phyloP scores from a whole-genome alignment of 805 yeast species.

The Starmerella sp. region DNA sequence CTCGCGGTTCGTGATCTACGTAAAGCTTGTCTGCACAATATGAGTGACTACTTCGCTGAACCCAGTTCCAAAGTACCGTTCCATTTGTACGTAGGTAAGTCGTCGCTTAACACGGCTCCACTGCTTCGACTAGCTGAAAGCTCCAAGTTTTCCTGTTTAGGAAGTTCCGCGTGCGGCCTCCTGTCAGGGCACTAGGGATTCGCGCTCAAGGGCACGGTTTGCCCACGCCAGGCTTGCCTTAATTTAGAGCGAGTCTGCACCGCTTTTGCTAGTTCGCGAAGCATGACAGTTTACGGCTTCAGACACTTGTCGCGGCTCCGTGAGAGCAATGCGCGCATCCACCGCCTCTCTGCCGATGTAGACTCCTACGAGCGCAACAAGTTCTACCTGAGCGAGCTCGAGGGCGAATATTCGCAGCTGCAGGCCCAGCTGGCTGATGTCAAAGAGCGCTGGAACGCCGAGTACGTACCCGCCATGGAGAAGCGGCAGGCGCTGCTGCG shows the following conservation, averaged over 20 bases:
- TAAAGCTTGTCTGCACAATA: no score
- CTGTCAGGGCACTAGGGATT: neutral
- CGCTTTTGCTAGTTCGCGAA: neutral
- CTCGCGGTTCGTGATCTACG: neutral
- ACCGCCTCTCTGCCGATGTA: conserved; percentile 8
- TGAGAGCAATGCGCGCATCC: conserved; percentile 9
- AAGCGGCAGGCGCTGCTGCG: conserved; percentile 1
- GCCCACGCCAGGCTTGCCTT: no score
- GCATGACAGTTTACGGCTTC: conserved; percentile 1
- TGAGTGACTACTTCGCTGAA: no score
- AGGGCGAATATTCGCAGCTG: conserved; percentile 3
- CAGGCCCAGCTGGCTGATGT: neutral
- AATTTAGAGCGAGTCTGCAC: no score
- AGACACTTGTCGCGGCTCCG: conserved; percentile 6
- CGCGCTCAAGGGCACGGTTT: neutral
- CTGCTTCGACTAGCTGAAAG: no score
- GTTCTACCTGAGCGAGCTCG: conserved; percentile 6
- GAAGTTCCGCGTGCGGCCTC: neutral
- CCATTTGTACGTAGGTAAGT: no score
- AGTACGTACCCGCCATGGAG: conserved; percentile 16
- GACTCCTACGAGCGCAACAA: conserved; percentile 7
- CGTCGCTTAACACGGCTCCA: no score
- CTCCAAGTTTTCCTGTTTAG: neutral
- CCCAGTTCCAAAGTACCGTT: no score
- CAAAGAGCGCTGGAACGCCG: conserved; percentile 1